These are phyloP conservation scores for Peterozyma xylosa DNA, from an alignment of 805 yeast species.

Conservation along the genomic window DNA sequence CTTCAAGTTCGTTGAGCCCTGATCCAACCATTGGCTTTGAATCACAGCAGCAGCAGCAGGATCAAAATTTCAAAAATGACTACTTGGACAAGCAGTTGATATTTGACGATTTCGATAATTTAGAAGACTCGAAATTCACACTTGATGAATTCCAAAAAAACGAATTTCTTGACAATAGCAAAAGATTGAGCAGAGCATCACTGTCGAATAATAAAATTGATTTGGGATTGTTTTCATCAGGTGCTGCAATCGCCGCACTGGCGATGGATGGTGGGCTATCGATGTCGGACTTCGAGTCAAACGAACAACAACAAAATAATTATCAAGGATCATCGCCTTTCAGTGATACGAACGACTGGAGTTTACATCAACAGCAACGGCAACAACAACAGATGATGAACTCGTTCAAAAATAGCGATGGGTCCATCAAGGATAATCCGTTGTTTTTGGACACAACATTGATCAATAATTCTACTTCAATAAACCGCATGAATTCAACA, in stretches of 20 bases:
- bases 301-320: conserved; percentile 3
- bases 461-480: too few species aligned
- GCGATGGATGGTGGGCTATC: conserved; percentile 21
- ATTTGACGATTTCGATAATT: too few species aligned
- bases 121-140: too few species aligned
- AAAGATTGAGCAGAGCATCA: too few species aligned
- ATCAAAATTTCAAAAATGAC: too few species aligned
- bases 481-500: conserved; percentile 1
- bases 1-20: too few species aligned
- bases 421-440: not conserved
- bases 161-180: too few species aligned
- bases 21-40: too few species aligned
- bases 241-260: conserved; percentile 21
- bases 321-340: conserved; percentile 8
- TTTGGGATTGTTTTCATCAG: conserved; percentile 22
- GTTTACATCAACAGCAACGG: not conserved
- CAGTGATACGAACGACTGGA: conserved; percentile 6
- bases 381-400: not conserved
- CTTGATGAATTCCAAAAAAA: too few species aligned
- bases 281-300: conserved; percentile 20
- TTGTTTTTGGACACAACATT: conserved; percentile 5
- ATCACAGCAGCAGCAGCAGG: too few species aligned
- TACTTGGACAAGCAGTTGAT: too few species aligned
- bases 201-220: conserved; percentile 9
- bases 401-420: not conserved